Evolutionary conservation across 2,329 filamentous ascomycete genomes (phyloP).

Genomic region (Neopestalotiopsis clavispora): DNA sequence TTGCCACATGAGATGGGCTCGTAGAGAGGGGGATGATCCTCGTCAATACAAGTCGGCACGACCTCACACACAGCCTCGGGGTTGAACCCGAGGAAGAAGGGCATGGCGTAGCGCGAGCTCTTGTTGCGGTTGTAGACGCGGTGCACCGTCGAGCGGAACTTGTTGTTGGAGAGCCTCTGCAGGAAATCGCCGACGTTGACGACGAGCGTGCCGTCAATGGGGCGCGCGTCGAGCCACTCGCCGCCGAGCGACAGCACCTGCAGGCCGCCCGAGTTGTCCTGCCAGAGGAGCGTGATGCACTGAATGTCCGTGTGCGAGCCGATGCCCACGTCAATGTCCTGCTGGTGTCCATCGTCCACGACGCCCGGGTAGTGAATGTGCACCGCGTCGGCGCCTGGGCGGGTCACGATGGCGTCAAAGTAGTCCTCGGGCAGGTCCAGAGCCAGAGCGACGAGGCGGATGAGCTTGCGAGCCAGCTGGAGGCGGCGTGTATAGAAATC

Average conservation of each 20-base stretch:
- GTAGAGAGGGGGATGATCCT: conserved; percentile 21
- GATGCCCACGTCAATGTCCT: conserved; percentile 36
- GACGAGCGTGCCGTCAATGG: conserved; percentile 47
- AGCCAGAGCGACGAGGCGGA: conserved; percentile 44
- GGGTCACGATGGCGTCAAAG: conserved; percentile 41
- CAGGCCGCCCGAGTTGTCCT: conserved; percentile 47
- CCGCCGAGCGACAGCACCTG: conserved; percentile 51
- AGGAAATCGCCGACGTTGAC: conserved; percentile 51
- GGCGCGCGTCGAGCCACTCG: conserved; percentile 48
- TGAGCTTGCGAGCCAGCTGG: conserved; percentile 41
- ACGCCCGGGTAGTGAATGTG: conserved; percentile 46
- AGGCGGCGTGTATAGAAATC: conserved; percentile 41
- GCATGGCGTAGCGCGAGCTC: conserved; percentile 43
- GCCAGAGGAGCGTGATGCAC: conserved; percentile 52
- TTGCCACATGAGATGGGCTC: conserved; percentile 26
- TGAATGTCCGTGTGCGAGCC: conserved; percentile 55
- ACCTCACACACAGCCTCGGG: conserved; percentile 45
- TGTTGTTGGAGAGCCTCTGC: conserved; percentile 46
- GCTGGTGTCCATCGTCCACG: conserved; percentile 25
- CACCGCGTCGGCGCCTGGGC: conserved; percentile 32
- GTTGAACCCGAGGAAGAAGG: conserved; percentile 45
- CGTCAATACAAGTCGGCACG: conserved; percentile 22
- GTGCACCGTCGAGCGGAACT: conserved; percentile 37
- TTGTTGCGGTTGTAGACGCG: conserved; percentile 42
- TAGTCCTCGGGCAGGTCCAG: conserved; percentile 43